Evolutionary conservation across 2,329 filamentous ascomycete species (phyloP).

Genomic region (Nemania serpens): DNA sequence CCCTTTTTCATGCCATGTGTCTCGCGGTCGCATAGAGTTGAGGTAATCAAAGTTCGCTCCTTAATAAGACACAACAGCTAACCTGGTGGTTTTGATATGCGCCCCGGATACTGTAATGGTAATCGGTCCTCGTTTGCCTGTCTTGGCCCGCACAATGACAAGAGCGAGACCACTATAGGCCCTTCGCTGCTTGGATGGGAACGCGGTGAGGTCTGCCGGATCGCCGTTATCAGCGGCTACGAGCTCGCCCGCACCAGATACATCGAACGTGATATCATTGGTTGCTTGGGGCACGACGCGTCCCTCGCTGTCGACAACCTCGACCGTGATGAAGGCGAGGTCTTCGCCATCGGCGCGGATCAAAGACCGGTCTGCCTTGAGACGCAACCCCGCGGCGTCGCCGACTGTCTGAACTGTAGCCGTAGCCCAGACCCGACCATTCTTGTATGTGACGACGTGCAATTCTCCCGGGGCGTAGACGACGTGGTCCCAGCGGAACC

Average conservation of each 20-base stretch:
- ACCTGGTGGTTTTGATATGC: constrained; percentile 19
- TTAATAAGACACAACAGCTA: constrained; percentile 3
- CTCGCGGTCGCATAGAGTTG: too few relatives aligned
- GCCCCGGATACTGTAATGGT: constrained; percentile 28
- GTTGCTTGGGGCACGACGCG: constrained; percentile 49
- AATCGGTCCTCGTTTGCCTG: constrained; percentile 29
- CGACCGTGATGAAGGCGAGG: constrained; percentile 51
- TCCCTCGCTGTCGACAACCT: constrained; percentile 50
- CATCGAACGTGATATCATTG: constrained; percentile 50
- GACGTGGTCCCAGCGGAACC: constrained; percentile 58
- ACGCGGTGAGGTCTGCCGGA: constrained; percentile 49
- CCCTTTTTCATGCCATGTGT: too few relatives aligned
- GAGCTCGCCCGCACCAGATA: constrained; percentile 50
- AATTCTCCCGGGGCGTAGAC: constrained; percentile 53
- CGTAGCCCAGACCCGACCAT: constrained; percentile 52
- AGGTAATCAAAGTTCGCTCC: neutral
- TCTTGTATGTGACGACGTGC: constrained; percentile 53
- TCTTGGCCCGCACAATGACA: constrained; percentile 45
- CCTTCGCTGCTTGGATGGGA: constrained; percentile 46
- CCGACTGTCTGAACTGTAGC: constrained; percentile 49
- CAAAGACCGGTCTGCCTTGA: constrained; percentile 46
- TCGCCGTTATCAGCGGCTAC: constrained; percentile 58
- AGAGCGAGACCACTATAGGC: constrained; percentile 49
- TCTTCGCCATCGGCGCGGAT: constrained; percentile 51
- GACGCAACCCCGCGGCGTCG: constrained; percentile 41